phyloP scores from a whole-genome alignment of 1,284 basidiomycete species.

The Microbotryum scabiosae region DNA sequence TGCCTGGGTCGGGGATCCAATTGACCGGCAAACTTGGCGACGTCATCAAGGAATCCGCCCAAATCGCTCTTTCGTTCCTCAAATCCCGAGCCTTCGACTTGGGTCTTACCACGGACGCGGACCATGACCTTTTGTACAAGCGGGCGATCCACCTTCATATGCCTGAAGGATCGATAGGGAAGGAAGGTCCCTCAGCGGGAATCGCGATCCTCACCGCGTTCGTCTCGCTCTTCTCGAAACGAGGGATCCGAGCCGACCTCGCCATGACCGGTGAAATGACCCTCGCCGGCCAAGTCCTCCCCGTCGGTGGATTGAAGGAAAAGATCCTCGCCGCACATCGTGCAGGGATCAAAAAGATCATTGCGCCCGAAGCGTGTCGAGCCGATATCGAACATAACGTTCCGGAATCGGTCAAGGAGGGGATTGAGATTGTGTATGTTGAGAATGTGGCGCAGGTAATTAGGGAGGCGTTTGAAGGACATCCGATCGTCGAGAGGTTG shows the following conservation, averaged over 20 bases:
- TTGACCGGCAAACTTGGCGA: constrained; percentile 96
- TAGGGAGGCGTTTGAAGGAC: constrained; percentile 62
- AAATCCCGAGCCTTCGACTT: constrained; percentile 81
- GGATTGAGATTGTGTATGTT: constrained; percentile 85
- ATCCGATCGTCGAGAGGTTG: constrained; percentile 24
- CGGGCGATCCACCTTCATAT: constrained; percentile 86
- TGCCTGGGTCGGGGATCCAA: constrained; percentile 89
- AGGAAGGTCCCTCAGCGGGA: constrained; percentile 94
- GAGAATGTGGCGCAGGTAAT: constrained; percentile 82
- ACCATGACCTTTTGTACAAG: constrained; percentile 63
- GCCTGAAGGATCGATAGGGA: constrained; percentile 95
- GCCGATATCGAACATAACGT: constrained; percentile 90
- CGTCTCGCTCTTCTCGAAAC: constrained; percentile 80
- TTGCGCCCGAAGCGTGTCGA: constrained; percentile 72
- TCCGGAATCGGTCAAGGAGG: constrained; percentile 84
- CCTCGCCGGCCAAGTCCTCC: constrained; percentile 80
- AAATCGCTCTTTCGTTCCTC: constrained; percentile 88
- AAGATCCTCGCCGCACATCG: constrained; percentile 91
- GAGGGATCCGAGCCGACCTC: constrained; percentile 71
- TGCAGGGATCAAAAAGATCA: constrained; percentile 75
- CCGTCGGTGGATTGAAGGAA: constrained; percentile 89
- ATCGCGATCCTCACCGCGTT: constrained; percentile 87
- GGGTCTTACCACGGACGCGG: constrained; percentile 63
- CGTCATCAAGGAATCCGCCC: constrained; percentile 90
- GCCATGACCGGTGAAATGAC: constrained; percentile 96